phyloP scores from a whole-genome alignment of 371 early-diverging fungal species.

The Circinella minor region DNA sequence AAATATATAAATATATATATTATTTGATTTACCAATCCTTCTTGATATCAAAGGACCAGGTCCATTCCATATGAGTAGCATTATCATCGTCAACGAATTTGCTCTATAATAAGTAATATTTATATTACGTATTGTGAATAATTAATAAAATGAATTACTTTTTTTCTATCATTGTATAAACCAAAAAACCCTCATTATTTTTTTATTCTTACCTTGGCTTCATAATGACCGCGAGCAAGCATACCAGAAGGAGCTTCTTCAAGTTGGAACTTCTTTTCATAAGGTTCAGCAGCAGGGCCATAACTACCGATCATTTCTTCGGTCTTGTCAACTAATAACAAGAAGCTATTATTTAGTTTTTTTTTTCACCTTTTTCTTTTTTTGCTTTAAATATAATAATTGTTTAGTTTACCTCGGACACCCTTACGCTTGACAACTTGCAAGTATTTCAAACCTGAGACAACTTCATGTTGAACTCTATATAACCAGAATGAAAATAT shows the following conservation, averaged over 20 bases:
- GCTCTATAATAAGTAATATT: slow-evolving; percentile 29
- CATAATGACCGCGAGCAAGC: slow-evolving; percentile 90
- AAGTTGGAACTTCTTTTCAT: slow-evolving; percentile 82
- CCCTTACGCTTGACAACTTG: slow-evolving; percentile 92
- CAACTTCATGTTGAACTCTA: slow-evolving; percentile 92
- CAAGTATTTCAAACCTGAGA: slow-evolving; percentile 93
- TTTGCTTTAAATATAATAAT: no score
- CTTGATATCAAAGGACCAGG: slow-evolving; percentile 72
- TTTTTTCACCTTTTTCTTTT: no score
- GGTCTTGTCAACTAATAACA: slow-evolving; percentile 77
- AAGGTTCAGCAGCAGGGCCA: slow-evolving; percentile 78
- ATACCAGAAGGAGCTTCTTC: slow-evolving; percentile 94
- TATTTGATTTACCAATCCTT: slow-evolving; percentile 63
- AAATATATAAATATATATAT: neutral
- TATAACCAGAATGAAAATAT: neutral
- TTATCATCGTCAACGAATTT: slow-evolving; percentile 70
- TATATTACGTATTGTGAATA: no score
- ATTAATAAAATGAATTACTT: no score
- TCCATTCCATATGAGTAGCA: slow-evolving; percentile 65
- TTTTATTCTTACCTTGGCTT: slow-evolving; percentile 60
- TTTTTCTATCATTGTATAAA: no score
- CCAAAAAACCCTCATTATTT: neutral
- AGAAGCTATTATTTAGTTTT: no score
- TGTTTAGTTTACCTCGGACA: slow-evolving; percentile 57
- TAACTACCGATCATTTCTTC: slow-evolving; percentile 98